Evolutionary conservation across 2,329 filamentous ascomycete species (phyloP), one percentile per base, ranked within the genome.

Genomic region (Ceratocystis harringtonii): DNA sequence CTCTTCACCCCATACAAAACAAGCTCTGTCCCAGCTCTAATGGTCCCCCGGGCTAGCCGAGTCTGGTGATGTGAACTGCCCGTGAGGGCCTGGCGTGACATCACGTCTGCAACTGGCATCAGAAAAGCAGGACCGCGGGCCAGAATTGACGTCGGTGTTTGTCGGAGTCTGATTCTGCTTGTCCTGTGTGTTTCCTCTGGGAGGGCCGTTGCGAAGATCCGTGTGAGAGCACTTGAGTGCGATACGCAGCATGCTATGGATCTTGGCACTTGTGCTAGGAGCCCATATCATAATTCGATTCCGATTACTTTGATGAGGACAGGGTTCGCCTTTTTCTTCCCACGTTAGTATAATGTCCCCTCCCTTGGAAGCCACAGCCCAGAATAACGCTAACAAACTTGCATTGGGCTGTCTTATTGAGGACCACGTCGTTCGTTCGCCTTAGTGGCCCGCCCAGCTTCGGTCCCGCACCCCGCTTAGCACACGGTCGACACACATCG

Each of bases 131-230:
- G 66, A 63, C 66, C 66, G 63, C 66, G 58, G 65, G 55, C 55
- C 55, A n/a, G 30, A 32, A 28, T 55, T 65, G n/a, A 36, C 30
- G 25, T 43, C 28, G 55, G 45, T 62, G 32, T 41, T 19, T 19
- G 57, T 45, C 25, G 19, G 45, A 43, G 61, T 57, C 44, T 45
- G 36, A 50, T 57, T 65, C 62, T 52, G 48, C 52, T 63, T 65
- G 68, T 67, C 62, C 48, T 65, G 66, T 67, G 57, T 61, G 70
- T 76, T 81, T 80, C 85, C 88, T 89, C 86, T 94, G 89, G 89
- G 88, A 88, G 68, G 89, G 89, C 85, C 86, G 81, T 88, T 91
- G 89, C 88, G 89, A 88, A 92, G 89, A 92, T 92, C 85, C 89
- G 79, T 73, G 70, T 70, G 70, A 75, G 74, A 85, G 86, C 85